phyloP scores from a whole-genome alignment of 441 rosid species.

The Lepidium campestre region DNA sequence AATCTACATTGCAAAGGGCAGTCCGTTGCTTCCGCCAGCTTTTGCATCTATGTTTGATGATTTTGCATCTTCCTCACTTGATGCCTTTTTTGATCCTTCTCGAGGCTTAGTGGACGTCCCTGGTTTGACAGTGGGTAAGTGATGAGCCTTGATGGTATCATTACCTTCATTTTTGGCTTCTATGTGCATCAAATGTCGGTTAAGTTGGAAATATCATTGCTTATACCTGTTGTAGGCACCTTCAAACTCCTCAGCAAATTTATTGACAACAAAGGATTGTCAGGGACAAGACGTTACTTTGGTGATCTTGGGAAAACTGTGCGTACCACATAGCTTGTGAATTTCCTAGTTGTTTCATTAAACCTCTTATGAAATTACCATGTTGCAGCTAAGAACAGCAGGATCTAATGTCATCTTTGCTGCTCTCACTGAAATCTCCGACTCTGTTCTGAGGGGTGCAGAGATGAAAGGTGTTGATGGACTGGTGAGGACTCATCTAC shows the following conservation, averaged over 20 bases:
- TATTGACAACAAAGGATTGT: conserved; percentile 65
- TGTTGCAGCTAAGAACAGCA: conserved; percentile 72
- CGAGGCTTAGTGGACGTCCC: conserved; percentile 69
- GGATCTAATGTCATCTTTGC: conserved; percentile 88
- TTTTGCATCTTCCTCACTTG: conserved; percentile 88
- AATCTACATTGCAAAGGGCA: conserved; percentile 90
- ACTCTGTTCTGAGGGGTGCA: conserved; percentile 84
- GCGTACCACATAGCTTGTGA: conserved; percentile 29
- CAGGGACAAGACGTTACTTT: conserved; percentile 89
- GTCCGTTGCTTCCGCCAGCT: conserved; percentile 85
- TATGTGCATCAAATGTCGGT: background rate
- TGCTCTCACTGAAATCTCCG: conserved; percentile 90
- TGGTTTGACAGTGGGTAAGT: conserved; percentile 76
- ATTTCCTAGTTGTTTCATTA: conserved; percentile 7
- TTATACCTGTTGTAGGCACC: conserved; percentile 50
- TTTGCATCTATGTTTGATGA: conserved; percentile 91
- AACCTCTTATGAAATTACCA: conserved; percentile 25
- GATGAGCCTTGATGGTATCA: conserved; percentile 8
- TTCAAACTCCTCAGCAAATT: conserved; percentile 81
- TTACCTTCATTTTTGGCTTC: conserved; percentile 8
- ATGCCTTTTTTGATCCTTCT: conserved; percentile 95
- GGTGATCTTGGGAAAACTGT: conserved; percentile 95
- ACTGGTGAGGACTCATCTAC: conserved; percentile 46
- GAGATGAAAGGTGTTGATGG: conserved; percentile 95
- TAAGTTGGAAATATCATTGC: conserved; percentile 3